A percentile compares a stretch with the other conserved stretches of the same genome.
These are phyloP conservation scores for Gynandropsis gynandra DNA, from an alignment of 345 rosid genomes.

Conservation along the genomic window DNA sequence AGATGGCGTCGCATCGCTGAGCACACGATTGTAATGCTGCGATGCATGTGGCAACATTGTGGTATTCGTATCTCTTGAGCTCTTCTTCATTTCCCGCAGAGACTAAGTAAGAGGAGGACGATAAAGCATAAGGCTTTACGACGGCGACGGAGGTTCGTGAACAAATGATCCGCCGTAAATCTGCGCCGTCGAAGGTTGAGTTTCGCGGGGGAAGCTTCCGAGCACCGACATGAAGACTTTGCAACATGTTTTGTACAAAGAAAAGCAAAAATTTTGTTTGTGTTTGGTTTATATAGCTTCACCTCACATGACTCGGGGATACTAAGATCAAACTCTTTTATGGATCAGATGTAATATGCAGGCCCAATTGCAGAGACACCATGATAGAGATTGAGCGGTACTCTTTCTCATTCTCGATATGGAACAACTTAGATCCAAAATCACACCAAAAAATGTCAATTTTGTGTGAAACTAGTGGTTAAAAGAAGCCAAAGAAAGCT, in stretches of 20 bases:
- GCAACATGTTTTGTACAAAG: conserved; percentile 10
- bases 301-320: no score
- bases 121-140: background rate
- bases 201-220: conserved; percentile 18
- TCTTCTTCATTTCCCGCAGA: conserved; percentile 14
- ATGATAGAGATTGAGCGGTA: no score
- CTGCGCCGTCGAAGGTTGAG: background rate
- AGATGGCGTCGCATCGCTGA: conserved; percentile 23
- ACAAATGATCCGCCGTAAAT: background rate
- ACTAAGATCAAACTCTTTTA: no score
- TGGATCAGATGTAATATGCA: no score
- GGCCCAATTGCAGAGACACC: no score
- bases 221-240: background rate
- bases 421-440: no score
- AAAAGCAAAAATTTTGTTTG: background rate
- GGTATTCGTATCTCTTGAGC: conserved; percentile 12
- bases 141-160: background rate
- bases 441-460: no score
- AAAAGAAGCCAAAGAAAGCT: no score
- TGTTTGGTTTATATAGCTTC: background rate
- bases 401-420: no score
- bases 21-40: conserved; percentile 51
- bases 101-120: conserved; percentile 13
- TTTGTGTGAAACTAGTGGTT: no score
- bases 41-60: conserved; percentile 38